phyloP scores from a whole-genome alignment of 345 rosid genomes.

The Sonneratia caseolaris region DNA sequence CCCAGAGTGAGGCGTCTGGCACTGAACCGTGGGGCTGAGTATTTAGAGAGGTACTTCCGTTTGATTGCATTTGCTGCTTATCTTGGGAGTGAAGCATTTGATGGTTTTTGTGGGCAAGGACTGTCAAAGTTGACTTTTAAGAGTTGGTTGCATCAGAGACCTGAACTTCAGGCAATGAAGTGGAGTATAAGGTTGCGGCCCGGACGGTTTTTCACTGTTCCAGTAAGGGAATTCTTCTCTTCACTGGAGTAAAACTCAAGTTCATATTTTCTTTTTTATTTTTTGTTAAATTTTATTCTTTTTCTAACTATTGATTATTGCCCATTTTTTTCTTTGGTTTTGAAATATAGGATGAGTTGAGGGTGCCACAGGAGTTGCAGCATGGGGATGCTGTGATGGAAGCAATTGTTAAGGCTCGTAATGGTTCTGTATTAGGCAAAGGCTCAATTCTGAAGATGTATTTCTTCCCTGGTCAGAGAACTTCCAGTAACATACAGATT shows the following conservation, averaged over 20 bases:
- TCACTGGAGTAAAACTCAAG: constrained; percentile 1
- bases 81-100: constrained; percentile 91
- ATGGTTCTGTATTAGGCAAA: constrained; percentile 84
- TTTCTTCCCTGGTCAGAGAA: constrained; percentile 88
- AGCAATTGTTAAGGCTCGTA: constrained; percentile 70
- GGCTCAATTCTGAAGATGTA: constrained; percentile 87
- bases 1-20: constrained; percentile 87
- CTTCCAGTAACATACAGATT: constrained; percentile 75
- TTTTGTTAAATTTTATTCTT: background rate
- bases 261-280: background rate
- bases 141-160: constrained; percentile 79
- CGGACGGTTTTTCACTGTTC: constrained; percentile 79
- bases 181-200: constrained; percentile 95
- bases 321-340: constrained; percentile 9
- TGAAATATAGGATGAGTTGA: constrained; percentile 59
- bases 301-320: background rate
- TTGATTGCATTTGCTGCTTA: constrained; percentile 96
- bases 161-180: constrained; percentile 95
- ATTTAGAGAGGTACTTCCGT: constrained; percentile 78
- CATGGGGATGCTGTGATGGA: constrained; percentile 99
- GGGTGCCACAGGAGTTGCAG: constrained; percentile 71
- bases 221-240: constrained; percentile 38
- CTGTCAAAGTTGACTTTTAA: constrained; percentile 68
- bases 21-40: constrained; percentile 88
- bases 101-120: constrained; percentile 80